Conservation (phyloP, 148 eudicot genomes). For the Spergularia marina region DNA sequence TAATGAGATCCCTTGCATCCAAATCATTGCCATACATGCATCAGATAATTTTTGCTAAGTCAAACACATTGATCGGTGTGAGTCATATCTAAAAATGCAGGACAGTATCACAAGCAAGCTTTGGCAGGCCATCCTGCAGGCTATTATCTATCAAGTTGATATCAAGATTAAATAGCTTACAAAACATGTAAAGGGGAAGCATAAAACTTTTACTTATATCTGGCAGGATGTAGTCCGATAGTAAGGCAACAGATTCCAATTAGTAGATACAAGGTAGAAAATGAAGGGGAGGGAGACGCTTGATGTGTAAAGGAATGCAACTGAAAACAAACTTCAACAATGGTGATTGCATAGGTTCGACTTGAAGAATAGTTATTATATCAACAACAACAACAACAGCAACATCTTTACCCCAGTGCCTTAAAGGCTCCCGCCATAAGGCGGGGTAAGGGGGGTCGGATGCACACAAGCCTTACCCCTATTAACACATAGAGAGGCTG, state of each 20-base stretch:
- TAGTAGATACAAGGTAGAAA: not conserved
- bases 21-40: no score
- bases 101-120: not conserved
- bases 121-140: not conserved
- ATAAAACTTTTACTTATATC: not conserved
- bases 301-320: not conserved
- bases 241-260: not conserved
- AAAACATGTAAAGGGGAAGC: no score
- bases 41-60: not conserved
- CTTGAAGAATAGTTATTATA: no score
- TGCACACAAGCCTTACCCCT: no score
- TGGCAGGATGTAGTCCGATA: not conserved
- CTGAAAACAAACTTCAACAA: no score
- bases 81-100: not conserved
- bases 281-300: not conserved
- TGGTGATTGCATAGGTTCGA: not conserved
- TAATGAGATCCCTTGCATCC: no score
- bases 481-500: no score
- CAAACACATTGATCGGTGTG: not conserved
- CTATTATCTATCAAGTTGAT: not conserved
- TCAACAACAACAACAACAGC: not conserved
- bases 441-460: no score
- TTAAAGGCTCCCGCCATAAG: no score
- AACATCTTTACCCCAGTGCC: not conserved
- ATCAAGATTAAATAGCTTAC: not conserved